Conservation (phyloP, 176 grass and related monocot species). For the Cenchrus americanus region DNA sequence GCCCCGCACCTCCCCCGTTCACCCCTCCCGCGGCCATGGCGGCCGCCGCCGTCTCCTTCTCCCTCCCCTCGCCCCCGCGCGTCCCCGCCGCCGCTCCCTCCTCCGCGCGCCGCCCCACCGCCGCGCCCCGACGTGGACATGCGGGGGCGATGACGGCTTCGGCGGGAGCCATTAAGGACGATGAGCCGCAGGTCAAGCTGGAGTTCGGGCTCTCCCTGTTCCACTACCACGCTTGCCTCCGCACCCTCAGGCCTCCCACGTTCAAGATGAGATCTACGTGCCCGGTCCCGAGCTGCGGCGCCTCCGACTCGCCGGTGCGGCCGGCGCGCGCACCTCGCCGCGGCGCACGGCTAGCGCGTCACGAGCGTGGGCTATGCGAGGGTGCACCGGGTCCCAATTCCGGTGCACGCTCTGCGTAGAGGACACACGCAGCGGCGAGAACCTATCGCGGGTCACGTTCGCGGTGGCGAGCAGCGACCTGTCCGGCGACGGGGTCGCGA, state of each 20-base stretch:
- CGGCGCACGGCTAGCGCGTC: constrained; percentile 2
- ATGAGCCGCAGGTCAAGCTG: neutral
- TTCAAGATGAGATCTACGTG: neutral
- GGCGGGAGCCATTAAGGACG: neutral
- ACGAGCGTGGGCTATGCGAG: neutral
- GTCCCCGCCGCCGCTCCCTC: too few species aligned
- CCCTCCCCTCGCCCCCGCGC: too few species aligned
- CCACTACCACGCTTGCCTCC: neutral
- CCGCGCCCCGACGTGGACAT: too few species aligned
- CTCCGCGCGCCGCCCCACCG: too few species aligned
- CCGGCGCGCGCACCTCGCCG: neutral
- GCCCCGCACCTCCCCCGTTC: too few species aligned
- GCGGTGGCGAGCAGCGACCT: neutral
- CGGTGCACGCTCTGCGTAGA: constrained; percentile 25
- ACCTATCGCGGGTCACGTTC: neutral
- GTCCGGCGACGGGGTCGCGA: neutral
- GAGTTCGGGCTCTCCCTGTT: neutral
- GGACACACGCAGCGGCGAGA: neutral
- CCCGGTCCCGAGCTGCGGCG: neutral
- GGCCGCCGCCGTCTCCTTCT: too few species aligned
- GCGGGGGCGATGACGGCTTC: neutral
- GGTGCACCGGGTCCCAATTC: neutral
- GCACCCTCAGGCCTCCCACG: neutral
- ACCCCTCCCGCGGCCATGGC: too few species aligned
- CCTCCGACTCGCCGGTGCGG: constrained; percentile 5